Base-by-base conservation (phyloP, 352 stramenopile genomes). In the Globisporangium abappressorium region DNA sequence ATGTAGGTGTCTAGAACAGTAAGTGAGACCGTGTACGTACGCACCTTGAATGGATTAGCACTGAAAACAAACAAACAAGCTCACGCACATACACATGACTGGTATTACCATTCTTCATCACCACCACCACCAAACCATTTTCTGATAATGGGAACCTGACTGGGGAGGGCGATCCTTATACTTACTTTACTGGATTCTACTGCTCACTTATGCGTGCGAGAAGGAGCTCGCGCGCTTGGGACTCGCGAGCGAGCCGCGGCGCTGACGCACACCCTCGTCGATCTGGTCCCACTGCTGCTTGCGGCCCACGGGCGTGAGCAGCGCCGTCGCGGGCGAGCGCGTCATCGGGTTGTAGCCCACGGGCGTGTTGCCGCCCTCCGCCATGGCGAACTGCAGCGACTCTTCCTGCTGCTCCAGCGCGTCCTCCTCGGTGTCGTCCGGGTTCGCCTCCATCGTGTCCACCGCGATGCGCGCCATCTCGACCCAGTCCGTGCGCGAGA, bases 201-300 rank as follows among this genome's bases (percentile, higher is more conserved):
- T 57, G 20, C 49, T 30, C 15, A 24, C 22, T 59, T 61, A 61
- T 20, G 60, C 78, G 15, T 72, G 65, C 22, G 71, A 71, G 57
- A 80, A 83, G 24, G 73, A 81, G 22, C 43, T 75, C 3, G 68
- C 54, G 47, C 72, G 74, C n/a, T 70, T 72, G 20, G 71, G 72
- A n/a, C 65, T 83, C 22, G 57, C 57, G 18, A 57, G 34, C n/a
- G 64, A 72, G 24, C 65, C 55, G 5, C 62, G 57, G 59, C 69
- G 69, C n/a, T 64, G 69, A 22, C 57, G 75, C 30, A 62, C 65
- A 20, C 74, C 77, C n/a, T 84, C 76, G 30, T 89, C 82, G 24
- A 82, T 73, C 14, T 81, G 75, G 36, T 90, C 82, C 81, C 81
- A 91, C 63, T 85, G 80, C 58, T 75, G 75, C 60, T 72, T 70